These are phyloP conservation scores for Sphaerostilbella broomeana DNA, from an alignment of 2,329 filamentous ascomycete genomes.

Conservation along the genomic window DNA sequence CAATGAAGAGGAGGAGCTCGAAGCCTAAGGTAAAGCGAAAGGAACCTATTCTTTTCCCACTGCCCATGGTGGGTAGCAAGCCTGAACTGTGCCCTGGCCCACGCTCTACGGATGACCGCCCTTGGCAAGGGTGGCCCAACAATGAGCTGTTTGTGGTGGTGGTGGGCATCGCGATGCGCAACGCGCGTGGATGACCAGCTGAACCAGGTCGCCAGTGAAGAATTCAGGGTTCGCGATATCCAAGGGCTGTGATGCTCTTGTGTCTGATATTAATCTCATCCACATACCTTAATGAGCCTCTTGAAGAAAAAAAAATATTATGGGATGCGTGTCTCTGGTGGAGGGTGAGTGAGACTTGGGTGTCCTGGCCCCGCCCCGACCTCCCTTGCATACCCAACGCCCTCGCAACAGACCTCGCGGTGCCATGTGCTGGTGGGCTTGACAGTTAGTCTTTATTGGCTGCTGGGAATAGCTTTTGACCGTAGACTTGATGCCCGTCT, in stretches of 20 bases:
- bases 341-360: conserved; percentile 21
- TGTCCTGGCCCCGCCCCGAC: conserved; percentile 23
- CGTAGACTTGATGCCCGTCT: conserved; percentile 20
- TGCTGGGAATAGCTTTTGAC: conserved; percentile 15
- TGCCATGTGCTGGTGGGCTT: conserved; percentile 31
- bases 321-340: conserved; percentile 16
- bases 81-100: conserved; percentile 12
- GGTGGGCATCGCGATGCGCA: conserved; percentile 2
- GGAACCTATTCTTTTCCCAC: conserved; percentile 15
- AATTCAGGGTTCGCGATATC: conserved; percentile 22
- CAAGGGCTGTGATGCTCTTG: conserved; percentile 19
- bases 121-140: conserved; percentile 17
- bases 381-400: conserved; percentile 32
- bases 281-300: conserved; percentile 30
- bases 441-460: conserved; percentile 23
- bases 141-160: conserved; percentile 7
- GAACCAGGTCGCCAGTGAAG: conserved; percentile 21
- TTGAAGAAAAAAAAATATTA: conserved; percentile 12
- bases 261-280: conserved; percentile 37
- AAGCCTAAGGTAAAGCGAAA: conserved; percentile 23
- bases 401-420: conserved; percentile 28
- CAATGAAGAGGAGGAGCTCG: conserved; percentile 57
- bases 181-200: conserved; percentile 9
- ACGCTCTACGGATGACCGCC: conserved; percentile 14
- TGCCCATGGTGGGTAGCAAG: conserved; percentile 12